These are phyloP conservation scores for Solanum corneliomulleri DNA, from an alignment of 257 asterid species.

Conservation along the genomic window DNA sequence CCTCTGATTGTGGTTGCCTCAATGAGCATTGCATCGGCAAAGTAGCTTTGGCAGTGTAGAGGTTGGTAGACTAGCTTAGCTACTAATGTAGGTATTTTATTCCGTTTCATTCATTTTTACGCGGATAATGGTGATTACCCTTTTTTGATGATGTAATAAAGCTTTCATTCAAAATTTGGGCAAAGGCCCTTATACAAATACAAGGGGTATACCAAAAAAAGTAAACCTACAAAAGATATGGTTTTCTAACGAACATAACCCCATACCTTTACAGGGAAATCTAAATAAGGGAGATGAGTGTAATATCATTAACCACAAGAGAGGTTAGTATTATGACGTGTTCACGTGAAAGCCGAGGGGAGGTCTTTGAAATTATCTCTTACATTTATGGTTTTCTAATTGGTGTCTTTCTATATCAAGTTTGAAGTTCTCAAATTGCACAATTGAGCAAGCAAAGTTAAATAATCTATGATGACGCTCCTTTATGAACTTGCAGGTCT, in stretches of 20 bases:
- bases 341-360: neutral
- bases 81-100: neutral
- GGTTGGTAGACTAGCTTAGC: neutral
- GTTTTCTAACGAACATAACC: neutral
- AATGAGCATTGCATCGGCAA: neutral
- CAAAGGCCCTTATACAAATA: neutral
- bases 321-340: neutral
- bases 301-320: neutral
- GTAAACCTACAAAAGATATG: neutral
- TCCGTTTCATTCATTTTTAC: neutral
- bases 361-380: neutral
- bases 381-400: neutral
- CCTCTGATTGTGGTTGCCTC: neutral
- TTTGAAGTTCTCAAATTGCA: neutral
- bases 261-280: neutral
- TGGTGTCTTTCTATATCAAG: neutral
- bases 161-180: neutral
- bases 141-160: neutral
- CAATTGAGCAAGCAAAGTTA: neutral
- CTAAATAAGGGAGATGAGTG: neutral
- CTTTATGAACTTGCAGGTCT: conserved; percentile 41
- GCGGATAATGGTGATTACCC: neutral
- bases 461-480: neutral
- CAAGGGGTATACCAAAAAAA: neutral
- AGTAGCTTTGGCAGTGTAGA: neutral